phyloP scores from a whole-genome alignment of 2,329 filamentous ascomycete genomes.

The Graphilbum fragrans region DNA sequence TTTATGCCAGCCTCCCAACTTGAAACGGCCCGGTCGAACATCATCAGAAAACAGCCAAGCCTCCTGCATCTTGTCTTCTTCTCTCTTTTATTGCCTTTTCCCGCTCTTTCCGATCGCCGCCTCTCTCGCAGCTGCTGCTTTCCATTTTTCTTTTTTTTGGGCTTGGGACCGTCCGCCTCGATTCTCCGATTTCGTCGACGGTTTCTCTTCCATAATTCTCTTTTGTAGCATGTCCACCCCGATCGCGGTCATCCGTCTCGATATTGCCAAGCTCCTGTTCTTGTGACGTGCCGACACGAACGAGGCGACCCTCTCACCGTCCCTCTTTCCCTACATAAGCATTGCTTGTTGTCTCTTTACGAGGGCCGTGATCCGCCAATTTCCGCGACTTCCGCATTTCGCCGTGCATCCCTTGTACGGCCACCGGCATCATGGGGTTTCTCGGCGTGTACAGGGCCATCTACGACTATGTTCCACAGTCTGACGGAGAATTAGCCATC shows the following conservation, averaged over 20 bases:
- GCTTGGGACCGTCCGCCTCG: too few species aligned
- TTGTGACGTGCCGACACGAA: too few species aligned
- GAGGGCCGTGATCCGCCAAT: too few species aligned
- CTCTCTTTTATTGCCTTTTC: too few species aligned
- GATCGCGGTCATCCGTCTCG: not conserved
- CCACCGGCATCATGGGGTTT: slow-evolving; percentile 11
- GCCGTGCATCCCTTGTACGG: not conserved
- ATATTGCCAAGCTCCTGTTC: not conserved
- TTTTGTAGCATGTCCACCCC: not conserved
- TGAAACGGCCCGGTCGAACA: slow-evolving; percentile 2
- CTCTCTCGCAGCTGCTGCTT: too few species aligned
- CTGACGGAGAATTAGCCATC: slow-evolving; percentile 13
- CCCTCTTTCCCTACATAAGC: too few species aligned
- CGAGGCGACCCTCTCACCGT: too few species aligned
- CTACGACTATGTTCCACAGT: slow-evolving; percentile 15
- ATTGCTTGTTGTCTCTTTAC: too few species aligned
- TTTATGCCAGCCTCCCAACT: slow-evolving; percentile 6
- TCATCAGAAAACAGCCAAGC: too few species aligned
- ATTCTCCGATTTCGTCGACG: not conserved
- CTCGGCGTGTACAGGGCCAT: slow-evolving; percentile 13
- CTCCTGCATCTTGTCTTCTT: too few species aligned
- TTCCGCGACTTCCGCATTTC: not conserved
- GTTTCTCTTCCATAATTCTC: not conserved
- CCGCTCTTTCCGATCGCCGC: too few species aligned
- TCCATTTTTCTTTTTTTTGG: not conserved